Conservation (phyloP, 2,329 filamentous ascomycete species). For the Penicillium olsonii region DNA sequence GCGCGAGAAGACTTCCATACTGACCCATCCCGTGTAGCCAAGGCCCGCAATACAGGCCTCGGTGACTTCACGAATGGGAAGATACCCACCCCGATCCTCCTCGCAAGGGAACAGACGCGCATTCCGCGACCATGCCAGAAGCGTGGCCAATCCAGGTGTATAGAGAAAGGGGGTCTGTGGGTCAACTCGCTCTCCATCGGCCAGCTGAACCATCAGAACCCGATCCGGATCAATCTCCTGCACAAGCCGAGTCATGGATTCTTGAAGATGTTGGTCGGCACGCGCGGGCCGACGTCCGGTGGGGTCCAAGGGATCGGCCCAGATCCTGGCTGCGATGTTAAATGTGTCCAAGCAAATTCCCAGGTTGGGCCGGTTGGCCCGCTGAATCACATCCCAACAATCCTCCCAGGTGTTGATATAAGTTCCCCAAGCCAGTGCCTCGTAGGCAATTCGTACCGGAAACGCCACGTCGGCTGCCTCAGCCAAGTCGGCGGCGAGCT, state of each 20-base stretch:
- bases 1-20: slow-evolving; percentile 68
- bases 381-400: slow-evolving; percentile 67
- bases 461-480: slow-evolving; percentile 23
- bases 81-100: slow-evolving; percentile 62
- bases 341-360: slow-evolving; percentile 77
- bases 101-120: slow-evolving; percentile 69
- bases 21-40: slow-evolving; percentile 68
- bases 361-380: slow-evolving; percentile 69
- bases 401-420: slow-evolving; percentile 69
- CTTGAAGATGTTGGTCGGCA: slow-evolving; percentile 56
- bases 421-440: slow-evolving; percentile 72
- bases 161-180: slow-evolving; percentile 59
- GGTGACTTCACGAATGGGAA: slow-evolving; percentile 64
- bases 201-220: slow-evolving; percentile 74
- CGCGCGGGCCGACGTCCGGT: slow-evolving; percentile 51
- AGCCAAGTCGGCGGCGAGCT: slow-evolving; percentile 19
- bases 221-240: slow-evolving; percentile 60
- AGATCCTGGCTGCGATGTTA: slow-evolving; percentile 71
- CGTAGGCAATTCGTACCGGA: slow-evolving; percentile 59
- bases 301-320: slow-evolving; percentile 63
- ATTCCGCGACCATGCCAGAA: slow-evolving; percentile 78
- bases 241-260: slow-evolving; percentile 58
- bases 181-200: slow-evolving; percentile 67
- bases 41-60: slow-evolving; percentile 61
- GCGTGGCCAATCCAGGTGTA: slow-evolving; percentile 55